Conservation (phyloP, 169 alveolate genomes). For the Amoebophrya sp. region DNA sequence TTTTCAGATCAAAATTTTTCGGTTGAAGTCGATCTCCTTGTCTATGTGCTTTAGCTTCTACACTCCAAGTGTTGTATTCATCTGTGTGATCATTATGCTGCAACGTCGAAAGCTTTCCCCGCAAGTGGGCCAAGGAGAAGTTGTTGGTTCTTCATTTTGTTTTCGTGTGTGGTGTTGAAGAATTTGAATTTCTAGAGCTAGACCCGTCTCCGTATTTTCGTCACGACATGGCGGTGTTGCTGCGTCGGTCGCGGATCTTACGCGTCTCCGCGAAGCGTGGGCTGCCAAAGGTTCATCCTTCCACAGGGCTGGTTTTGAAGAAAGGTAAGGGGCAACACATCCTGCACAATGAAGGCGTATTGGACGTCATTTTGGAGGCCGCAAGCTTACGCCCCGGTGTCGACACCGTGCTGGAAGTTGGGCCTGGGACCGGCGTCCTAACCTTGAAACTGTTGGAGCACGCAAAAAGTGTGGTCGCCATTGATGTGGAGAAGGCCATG, state of each 20-base stretch:
- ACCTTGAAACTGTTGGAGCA: conserved; percentile 85
- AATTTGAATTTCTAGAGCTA: too few relatives aligned
- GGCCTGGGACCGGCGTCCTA: conserved; percentile 82
- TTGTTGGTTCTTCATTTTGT: too few relatives aligned
- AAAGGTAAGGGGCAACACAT: conserved; percentile 90
- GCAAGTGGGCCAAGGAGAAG: too few relatives aligned
- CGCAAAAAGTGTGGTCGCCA: conserved; percentile 89
- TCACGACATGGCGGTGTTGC: too few relatives aligned
- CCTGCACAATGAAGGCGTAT: conserved; percentile 89
- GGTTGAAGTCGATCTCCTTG: too few relatives aligned
- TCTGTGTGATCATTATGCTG: too few relatives aligned
- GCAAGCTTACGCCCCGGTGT: conserved; percentile 85
- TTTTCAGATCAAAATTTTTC: too few relatives aligned
- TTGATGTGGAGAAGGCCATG: conserved; percentile 96
- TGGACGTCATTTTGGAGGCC: conserved; percentile 84
- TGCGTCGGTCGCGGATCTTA: not conserved
- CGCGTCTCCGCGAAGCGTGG: not conserved
- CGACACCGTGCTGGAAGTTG: conserved; percentile 92
- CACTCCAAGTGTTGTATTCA: too few relatives aligned
- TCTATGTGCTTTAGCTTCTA: too few relatives aligned
- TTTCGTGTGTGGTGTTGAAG: too few relatives aligned
- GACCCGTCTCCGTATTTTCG: too few relatives aligned
- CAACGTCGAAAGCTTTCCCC: too few relatives aligned
- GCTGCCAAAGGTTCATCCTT: not conserved
- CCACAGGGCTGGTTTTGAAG: conserved; percentile 31